Conservation (phyloP, 177 flowering plant genomes). For the Viscum album region DNA sequence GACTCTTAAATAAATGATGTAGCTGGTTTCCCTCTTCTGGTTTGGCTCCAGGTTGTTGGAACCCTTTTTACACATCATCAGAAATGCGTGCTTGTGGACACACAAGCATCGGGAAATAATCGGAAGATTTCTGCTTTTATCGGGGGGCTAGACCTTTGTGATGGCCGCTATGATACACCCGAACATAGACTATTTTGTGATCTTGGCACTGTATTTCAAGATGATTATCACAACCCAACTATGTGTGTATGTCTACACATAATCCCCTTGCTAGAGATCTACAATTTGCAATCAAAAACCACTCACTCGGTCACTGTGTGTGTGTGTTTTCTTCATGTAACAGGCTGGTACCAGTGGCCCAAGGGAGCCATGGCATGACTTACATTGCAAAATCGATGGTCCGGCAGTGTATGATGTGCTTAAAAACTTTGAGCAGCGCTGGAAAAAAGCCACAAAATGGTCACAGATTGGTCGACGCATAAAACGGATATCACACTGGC, state of each 20-base stretch:
- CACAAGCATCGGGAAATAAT: conserved; percentile 54
- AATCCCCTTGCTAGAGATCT: neutral
- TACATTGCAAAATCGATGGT: conserved; percentile 63
- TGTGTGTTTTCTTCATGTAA: conserved; percentile 6
- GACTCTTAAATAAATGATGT: too few relatives aligned
- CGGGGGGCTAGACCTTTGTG: conserved; percentile 72
- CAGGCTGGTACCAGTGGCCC: conserved; percentile 42
- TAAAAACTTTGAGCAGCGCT: conserved; percentile 62
- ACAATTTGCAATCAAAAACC: neutral
- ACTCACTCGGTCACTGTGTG: neutral
- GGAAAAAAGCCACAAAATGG: conserved; percentile 64
- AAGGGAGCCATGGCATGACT: conserved; percentile 70
- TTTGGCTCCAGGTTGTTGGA: conserved; percentile 49
- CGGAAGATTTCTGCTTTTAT: conserved; percentile 54
- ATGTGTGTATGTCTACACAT: conserved; percentile 35
- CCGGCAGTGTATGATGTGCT: conserved; percentile 72
- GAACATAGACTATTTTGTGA: conserved; percentile 50
- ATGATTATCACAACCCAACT: conserved; percentile 64
- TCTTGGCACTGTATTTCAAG: conserved; percentile 45
- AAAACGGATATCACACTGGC: conserved; percentile 47
- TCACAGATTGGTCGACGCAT: conserved; percentile 35
- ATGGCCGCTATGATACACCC: conserved; percentile 77
- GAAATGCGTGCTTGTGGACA: conserved; percentile 67
- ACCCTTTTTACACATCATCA: conserved; percentile 67
- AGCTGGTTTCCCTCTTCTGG: too few relatives aligned